A percentile compares a stretch with the other conserved stretches of the same genome.
Conservation (phyloP, 805 yeast genomes). For the Dipodascus geniculatus region DNA sequence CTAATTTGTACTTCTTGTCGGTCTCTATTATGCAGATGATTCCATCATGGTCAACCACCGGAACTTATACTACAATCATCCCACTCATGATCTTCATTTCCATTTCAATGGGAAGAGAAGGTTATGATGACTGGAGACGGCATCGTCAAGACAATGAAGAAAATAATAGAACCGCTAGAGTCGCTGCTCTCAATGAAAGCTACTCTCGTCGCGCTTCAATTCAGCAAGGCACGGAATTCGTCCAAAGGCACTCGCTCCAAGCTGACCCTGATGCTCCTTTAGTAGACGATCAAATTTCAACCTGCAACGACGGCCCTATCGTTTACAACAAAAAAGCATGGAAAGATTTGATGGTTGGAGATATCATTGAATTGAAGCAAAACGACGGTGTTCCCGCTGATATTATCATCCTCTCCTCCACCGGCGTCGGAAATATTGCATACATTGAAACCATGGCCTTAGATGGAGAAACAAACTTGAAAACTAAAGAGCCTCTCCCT, state of each 20-base stretch:
- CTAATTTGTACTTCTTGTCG: conserved; percentile 74
- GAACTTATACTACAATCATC: conserved; percentile 84
- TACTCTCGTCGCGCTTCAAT: conserved; percentile 7
- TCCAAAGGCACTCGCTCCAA: background rate
- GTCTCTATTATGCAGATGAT: conserved; percentile 92
- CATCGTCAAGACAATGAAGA: conserved; percentile 79
- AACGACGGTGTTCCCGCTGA: conserved; percentile 97
- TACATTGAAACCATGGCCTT: conserved; percentile 93
- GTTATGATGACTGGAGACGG: conserved; percentile 82
- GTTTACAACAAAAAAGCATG: conserved; percentile 36
- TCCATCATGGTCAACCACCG: conserved; percentile 96
- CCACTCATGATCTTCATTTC: conserved; percentile 80
- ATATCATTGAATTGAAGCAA: conserved; percentile 55
- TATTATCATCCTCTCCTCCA: conserved; percentile 56
- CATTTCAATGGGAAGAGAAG: conserved; percentile 86
- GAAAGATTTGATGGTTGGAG: conserved; percentile 83
- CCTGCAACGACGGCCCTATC: conserved; percentile 9
- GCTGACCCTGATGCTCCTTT: background rate
- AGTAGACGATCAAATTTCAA: background rate
- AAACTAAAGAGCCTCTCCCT: conserved; percentile 56
- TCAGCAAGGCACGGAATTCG: background rate
- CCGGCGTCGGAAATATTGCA: conserved; percentile 50
- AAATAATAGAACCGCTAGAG: conserved; percentile 43
- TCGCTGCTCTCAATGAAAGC: conserved; percentile 25
- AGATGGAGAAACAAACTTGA: conserved; percentile 93